Base-by-base conservation (phyloP, 2,329 filamentous ascomycete species). In the Colletotrichum truncatum region DNA sequence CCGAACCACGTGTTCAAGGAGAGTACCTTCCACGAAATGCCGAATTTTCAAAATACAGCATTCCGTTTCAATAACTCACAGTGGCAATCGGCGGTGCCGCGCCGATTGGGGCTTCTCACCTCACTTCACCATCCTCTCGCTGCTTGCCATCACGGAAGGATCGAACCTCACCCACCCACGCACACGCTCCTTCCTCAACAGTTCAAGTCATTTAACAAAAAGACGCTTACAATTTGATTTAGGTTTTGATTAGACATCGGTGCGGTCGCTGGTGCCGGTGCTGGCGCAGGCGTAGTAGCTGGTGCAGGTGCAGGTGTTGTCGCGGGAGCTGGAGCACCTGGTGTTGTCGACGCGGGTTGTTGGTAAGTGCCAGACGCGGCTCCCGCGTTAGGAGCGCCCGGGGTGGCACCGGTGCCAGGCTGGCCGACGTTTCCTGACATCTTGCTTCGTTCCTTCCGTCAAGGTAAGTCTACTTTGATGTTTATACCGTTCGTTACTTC, bases 161-260 rank as follows among this genome's bases (percentile, higher is more conserved):
- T 23, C 34, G 14, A n/a, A 9, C 14, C 12, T 14, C 9, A 25
- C 53, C 38, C 32, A 10, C 26, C 26, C 12, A n/a, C n/a, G n/a
- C n/a, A n/a, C n/a, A n/a, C n/a, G n/a, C n/a, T 41, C 4, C 11
- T 10, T 23, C 21, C 36, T 32, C 56, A 32, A 6, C 4, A 34
- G 51, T 10, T 28, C 5, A 21, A n/a, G 34, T 18, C 26, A 41
- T 28, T 53, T 23, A 38, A 61, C 23, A 64, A 49, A 34, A 3
- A 12, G 39, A 53, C 28, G 82, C 94, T 87, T 86, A 98, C 95
- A 78, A 98, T 98, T 72, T 97, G 94, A 73, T 98, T 98, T 2
- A 98, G 79, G 74, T 98, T 97, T 73, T 97, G 93, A 68, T 95
- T 93, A 2, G 91, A 93, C 80, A 93, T 90, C 9, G 80, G 77